Base-by-base conservation (phyloP, 305 asterid genomes). In the Galium porrigens region DNA sequence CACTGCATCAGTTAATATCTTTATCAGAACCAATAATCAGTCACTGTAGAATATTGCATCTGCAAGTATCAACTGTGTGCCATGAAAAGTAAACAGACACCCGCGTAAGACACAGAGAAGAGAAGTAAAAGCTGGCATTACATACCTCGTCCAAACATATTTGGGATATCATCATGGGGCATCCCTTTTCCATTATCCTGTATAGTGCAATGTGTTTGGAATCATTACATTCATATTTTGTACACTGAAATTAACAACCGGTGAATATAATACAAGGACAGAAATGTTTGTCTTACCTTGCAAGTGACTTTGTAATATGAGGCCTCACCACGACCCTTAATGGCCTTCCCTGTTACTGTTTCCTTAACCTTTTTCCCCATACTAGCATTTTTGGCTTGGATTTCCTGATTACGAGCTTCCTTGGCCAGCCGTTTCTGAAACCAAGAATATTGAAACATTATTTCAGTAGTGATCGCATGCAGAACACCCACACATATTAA, bases 151-250 rank as follows among this genome's bases (percentile, higher is more conserved):
- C 97, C 95, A 80, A 89, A 87, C 95, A 87, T 89, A 78, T 89
- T 87, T 33, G 97, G 97, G 70, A 89, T 89, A 82, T 89, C 97
- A 71, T 87, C 97, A 70, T 87, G 95, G 18, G 97, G 87, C 97
- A 89, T 89, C 80, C 97, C 97, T 74, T 83, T 85, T 78, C 97
- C 97, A 77, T 89, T 89, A 80, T 89, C 97, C 97, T 89, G 75
- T 61, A 79, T 58, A 27, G 69, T 12, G 25, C 4, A 6, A 25
- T 39, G 51, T 12, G 10, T 9, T 22, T 17, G 12, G 15, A 42
- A 22, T 22, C 14, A 8, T 32, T 0, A 17, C 46, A 34, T 25
- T 9, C 32, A 51, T 55, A 58, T 37, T 1, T 29, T 5, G n/a
- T 20, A 44, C 6, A 1, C 4, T 1, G 6, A 49, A 0, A 57